Base-by-base conservation (phyloP, 2,329 filamentous ascomycete species). In the Ophiognomonia clavigignenti-juglandacearum region DNA sequence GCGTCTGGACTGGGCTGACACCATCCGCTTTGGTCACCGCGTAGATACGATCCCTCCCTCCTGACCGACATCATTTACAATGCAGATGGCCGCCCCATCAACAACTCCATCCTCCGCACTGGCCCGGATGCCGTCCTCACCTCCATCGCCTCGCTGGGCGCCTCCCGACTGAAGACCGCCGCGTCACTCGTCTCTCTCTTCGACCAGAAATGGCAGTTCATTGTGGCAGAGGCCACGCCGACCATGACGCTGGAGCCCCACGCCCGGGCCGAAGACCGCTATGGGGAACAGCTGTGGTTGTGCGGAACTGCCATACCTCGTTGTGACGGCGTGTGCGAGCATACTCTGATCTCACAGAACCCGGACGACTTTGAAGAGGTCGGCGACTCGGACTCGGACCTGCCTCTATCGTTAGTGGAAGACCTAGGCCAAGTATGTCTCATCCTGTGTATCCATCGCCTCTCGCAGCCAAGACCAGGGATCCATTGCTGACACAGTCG, bases 111-210 rank as follows among this genome's bases (percentile, higher is more conserved):
- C 29, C 29, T 31, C 29, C 29, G 29, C 13, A 31, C 29, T 5
- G 13, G 11, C 29, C 29, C 13, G 5, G 29, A 31, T 31, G 4
- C 29, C 29, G 29, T 31, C 5, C 29, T 31, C 29, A 31, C 29
- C 13, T 31, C 29, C 11, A 31, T 31, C 10, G 29, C 29, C 10
- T 31, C 29, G 5, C 64, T 78, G 4, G 74, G 65, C 1, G 62
- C 68, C 6, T 58, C 69, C 43, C 66, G 69, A 14, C 60, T 77
- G 3, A 61, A 66, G 11, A 64, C 63, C 5, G 57, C 64, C 11
- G 67, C 73, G 19, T 62, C 65, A 11, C 54, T 50, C 18, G 27
- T 50, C 9, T 50, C 47, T 6, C 39, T 50, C 14, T 46, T 50
- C 11, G 47, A 47, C 27, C 43, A 29, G 29, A 20, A 36, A 14